Evolutionary conservation across 768 basidiomycete species (phyloP).

Genomic region (Artomyces pyxidatus): DNA sequence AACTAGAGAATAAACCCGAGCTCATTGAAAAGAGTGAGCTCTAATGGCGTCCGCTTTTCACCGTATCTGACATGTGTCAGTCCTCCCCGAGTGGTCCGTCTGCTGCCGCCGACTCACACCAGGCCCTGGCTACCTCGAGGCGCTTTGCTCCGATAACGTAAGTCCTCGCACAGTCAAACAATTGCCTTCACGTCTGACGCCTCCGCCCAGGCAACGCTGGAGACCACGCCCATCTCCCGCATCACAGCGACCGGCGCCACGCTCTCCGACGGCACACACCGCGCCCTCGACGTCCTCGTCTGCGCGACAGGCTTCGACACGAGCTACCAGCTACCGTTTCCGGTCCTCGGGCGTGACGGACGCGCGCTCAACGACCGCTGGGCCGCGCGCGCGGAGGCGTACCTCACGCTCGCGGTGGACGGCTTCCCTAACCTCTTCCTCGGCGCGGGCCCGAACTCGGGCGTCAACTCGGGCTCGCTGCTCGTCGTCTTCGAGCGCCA

Average conservation of each 20-base stretch:
- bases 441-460: constrained; percentile 21
- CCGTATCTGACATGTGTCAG: constrained; percentile 1
- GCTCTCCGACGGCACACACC: constrained; percentile 18
- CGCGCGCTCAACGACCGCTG: constrained; percentile 23
- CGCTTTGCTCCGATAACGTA: constrained; percentile 21
- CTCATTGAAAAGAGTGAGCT: constrained; percentile 17
- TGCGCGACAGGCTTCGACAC: constrained; percentile 25
- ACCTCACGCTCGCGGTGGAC: constrained; percentile 23
- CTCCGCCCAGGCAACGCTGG: constrained; percentile 6
- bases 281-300: constrained; percentile 25
- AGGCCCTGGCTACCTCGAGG: constrained; percentile 26
- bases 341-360: constrained; percentile 23
- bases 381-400: constrained; percentile 21
- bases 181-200: too few relatives aligned
- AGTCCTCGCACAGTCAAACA: too few relatives aligned
- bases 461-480: constrained; percentile 19
- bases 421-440: constrained; percentile 24
- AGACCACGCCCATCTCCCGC: constrained; percentile 17
- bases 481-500: constrained; percentile 20
- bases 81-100: constrained; percentile 22
- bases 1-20: constrained; percentile 19
- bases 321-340: constrained; percentile 12
- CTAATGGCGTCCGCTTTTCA: neutral
- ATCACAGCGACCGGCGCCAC: constrained; percentile 23
- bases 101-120: constrained; percentile 24